Conservation (phyloP, 2,329 filamentous ascomycete species). For the Aspergillus hiratsukae region DNA sequence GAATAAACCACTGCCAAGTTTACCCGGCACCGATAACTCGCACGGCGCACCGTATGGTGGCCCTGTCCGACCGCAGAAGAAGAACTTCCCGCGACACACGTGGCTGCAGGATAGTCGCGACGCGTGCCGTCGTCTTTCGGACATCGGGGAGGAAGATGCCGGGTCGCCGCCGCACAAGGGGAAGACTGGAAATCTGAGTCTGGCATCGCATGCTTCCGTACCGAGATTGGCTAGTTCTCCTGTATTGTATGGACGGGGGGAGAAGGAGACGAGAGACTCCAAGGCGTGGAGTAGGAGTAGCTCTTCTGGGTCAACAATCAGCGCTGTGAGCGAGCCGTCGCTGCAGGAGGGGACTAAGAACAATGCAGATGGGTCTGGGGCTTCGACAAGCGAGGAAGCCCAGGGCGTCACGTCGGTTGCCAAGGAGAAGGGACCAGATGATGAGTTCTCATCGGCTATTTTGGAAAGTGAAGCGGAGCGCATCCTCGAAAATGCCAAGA, state of each 20-base stretch:
- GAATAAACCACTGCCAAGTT: conserved; percentile 11
- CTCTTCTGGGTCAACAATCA: conserved; percentile 36
- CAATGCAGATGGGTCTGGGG: conserved; percentile 2
- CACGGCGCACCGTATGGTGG: neutral
- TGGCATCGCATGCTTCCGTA: conserved; percentile 7
- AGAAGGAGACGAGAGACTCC: conserved; percentile 52
- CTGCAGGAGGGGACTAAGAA: conserved; percentile 10
- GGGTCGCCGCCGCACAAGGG: conserved; percentile 22
- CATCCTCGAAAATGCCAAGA: conserved; percentile 90
- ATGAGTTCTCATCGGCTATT: conserved; percentile 66
- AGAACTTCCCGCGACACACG: conserved; percentile 28
- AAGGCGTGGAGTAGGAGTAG: conserved; percentile 32
- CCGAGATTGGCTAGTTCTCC: conserved; percentile 15
- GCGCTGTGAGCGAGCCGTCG: conserved; percentile 24
- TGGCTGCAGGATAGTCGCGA: conserved; percentile 36
- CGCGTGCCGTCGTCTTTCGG: conserved; percentile 39
- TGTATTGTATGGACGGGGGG: conserved; percentile 42
- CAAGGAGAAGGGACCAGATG: conserved; percentile 46
- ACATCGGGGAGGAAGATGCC: conserved; percentile 43
- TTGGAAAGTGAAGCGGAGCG: conserved; percentile 80
- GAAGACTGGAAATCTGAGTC: conserved; percentile 6
- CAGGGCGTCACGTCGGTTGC: conserved; percentile 34
- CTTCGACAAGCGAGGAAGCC: conserved; percentile 2
- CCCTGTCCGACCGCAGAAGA: conserved; percentile 21
- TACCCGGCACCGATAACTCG: conserved; percentile 5